A percentile compares a stretch with the other conserved stretches of the same genome.
Conservation (phyloP, 2,329 filamentous ascomycete species). For the Teratosphaeria destructans region DNA sequence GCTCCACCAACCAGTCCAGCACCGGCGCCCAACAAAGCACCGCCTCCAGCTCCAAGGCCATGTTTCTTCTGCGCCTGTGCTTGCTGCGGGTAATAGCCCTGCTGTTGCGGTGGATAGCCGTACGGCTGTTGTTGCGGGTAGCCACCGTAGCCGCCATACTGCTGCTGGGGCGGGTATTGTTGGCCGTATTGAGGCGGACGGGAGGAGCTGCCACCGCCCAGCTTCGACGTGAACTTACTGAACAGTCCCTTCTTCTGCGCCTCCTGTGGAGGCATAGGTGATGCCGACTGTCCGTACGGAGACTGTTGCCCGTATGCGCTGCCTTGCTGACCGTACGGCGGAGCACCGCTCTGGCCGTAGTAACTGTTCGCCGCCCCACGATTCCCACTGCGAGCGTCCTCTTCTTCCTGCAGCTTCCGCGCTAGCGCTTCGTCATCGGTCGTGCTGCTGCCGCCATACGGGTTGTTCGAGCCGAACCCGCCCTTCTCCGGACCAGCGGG, state of each 20-base stretch:
- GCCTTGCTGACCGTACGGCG: not conserved
- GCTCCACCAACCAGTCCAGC: constrained; percentile 72
- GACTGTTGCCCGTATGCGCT: constrained; percentile 14
- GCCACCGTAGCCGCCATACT: constrained; percentile 16
- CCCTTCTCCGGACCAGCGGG: constrained; percentile 37
- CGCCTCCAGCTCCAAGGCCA: constrained; percentile 60
- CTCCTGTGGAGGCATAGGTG: not conserved
- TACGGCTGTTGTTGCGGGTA: constrained; percentile 23
- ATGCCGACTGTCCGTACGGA: constrained; percentile 9
- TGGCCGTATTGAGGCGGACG: constrained; percentile 19
- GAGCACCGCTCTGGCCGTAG: constrained; percentile 28
- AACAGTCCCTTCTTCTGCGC: not conserved
- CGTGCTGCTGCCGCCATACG: constrained; percentile 27
- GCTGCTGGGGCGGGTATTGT: constrained; percentile 15
- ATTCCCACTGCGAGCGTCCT: constrained; percentile 51
- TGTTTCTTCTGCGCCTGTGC: constrained; percentile 34
- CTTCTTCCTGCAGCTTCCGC: constrained; percentile 70
- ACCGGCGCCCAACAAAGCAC: constrained; percentile 66
- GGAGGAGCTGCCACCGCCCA: not conserved
- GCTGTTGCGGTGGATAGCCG: constrained; percentile 20
- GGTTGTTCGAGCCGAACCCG: constrained; percentile 56
- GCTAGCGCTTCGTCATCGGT: constrained; percentile 66
- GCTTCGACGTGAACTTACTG: not conserved
- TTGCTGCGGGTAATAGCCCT: constrained; percentile 27
- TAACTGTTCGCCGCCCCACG: constrained; percentile 38